These are phyloP conservation scores for Withania somnifera DNA, from an alignment of 305 asterid species.

Conservation along the genomic window DNA sequence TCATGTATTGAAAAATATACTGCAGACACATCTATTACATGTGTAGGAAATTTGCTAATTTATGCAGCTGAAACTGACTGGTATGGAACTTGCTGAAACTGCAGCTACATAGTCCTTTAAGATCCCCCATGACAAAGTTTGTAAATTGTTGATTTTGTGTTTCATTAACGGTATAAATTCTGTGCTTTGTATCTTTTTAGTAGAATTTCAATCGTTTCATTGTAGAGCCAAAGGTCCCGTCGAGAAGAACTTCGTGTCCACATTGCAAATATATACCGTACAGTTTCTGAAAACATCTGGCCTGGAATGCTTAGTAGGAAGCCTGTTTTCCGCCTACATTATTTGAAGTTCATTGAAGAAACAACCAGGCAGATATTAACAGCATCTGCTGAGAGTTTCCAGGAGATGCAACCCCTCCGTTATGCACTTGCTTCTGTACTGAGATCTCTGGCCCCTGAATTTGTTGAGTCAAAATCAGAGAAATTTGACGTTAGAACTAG, in stretches of 20 bases:
- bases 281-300: constrained; percentile 94
- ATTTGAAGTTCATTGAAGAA: constrained; percentile 90
- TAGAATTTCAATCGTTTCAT: constrained; percentile 8
- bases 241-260: constrained; percentile 95
- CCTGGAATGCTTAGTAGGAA: constrained; percentile 96
- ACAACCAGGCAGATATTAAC: constrained; percentile 64
- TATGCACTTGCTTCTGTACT: constrained; percentile 91
- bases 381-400: constrained; percentile 77
- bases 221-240: constrained; percentile 93
- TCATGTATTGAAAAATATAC: neutral
- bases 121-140: neutral
- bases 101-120: neutral
- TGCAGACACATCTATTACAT: neutral
- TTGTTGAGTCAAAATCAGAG: constrained; percentile 95
- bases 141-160: neutral
- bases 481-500: constrained; percentile 87
- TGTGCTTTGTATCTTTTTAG: constrained; percentile 6
- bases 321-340: constrained; percentile 96
- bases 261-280: constrained; percentile 79
- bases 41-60: neutral
- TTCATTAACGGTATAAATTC: neutral
- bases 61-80: neutral
- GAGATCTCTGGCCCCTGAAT: constrained; percentile 94
- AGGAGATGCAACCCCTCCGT: constrained; percentile 89
- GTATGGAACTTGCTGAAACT: neutral